These are phyloP conservation scores for Trichoderma reesei DNA, from an alignment of 495 filamentous ascomycete species.

Conservation along the genomic window DNA sequence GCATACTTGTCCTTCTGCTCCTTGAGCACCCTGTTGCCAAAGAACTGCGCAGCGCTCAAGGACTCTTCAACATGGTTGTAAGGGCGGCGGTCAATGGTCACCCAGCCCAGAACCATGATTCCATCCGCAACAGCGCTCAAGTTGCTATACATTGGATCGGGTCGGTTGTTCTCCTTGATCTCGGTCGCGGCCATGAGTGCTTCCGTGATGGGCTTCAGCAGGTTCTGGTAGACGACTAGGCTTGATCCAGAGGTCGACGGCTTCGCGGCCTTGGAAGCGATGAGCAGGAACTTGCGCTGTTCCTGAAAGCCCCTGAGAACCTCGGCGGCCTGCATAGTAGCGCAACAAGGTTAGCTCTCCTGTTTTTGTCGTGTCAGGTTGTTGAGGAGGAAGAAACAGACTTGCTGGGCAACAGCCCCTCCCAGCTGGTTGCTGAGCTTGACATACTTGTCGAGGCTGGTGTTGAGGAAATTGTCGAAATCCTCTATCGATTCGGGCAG, in stretches of 20 bases:
- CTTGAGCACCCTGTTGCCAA: slow-evolving; percentile 81
- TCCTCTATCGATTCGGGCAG: slow-evolving; percentile 72
- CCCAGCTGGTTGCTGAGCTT: slow-evolving; percentile 68
- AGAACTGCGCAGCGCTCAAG: slow-evolving; percentile 73
- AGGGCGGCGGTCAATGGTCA: slow-evolving; percentile 68
- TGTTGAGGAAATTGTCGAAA: slow-evolving; percentile 71
- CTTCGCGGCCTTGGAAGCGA: slow-evolving; percentile 87
- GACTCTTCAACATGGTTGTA: slow-evolving; percentile 71
- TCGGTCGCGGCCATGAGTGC: slow-evolving; percentile 65
- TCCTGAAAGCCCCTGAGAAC: slow-evolving; percentile 55
- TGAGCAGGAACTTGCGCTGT: slow-evolving; percentile 76
- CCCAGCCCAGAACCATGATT: slow-evolving; percentile 77
- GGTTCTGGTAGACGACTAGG: slow-evolving; percentile 53
- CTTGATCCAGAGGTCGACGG: slow-evolving; percentile 59
- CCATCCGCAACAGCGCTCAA: slow-evolving; percentile 81
- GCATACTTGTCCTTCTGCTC: slow-evolving; percentile 78
- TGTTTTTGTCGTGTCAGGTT: not conserved
- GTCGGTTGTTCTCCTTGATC: slow-evolving; percentile 68
- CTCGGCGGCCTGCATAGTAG: slow-evolving; percentile 21
- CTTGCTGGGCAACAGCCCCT: slow-evolving; percentile 71
- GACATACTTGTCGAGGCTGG: slow-evolving; percentile 67
- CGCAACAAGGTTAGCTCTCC: not conserved
- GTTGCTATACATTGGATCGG: slow-evolving; percentile 60
- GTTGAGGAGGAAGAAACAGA: slow-evolving; percentile 21
- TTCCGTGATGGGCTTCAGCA: slow-evolving; percentile 70